A percentile compares a stretch with the other conserved stretches of the same genome.
Conservation (phyloP, 495 filamentous ascomycete species). For the Chaetomium cochliodes region DNA sequence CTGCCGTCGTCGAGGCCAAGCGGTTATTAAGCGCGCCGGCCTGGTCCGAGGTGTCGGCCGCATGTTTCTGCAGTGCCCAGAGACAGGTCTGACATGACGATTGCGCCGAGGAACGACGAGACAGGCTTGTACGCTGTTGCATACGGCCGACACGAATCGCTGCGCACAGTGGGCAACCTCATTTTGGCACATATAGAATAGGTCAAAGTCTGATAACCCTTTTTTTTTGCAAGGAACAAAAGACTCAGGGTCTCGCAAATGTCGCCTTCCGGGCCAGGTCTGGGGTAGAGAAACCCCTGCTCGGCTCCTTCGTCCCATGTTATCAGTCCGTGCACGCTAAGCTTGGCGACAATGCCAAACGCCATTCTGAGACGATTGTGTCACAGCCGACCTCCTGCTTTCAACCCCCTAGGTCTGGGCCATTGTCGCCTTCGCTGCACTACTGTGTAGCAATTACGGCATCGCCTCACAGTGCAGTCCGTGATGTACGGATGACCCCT, state of each 20-base stretch:
- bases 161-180: no score
- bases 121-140: not conserved
- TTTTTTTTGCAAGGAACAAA: not conserved
- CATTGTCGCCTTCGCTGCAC: constrained; percentile 7
- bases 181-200: no score
- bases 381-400: constrained; percentile 44
- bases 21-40: constrained; percentile 20
- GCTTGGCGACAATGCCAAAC: constrained; percentile 46
- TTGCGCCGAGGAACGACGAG: not conserved
- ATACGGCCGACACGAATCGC: not conserved
- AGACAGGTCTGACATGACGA: not conserved
- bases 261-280: constrained; percentile 12
- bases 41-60: constrained; percentile 14
- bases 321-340: constrained; percentile 21
- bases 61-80: constrained; percentile 12
- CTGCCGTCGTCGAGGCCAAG: constrained; percentile 12
- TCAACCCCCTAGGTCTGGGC: constrained; percentile 32
- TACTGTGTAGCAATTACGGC: not conserved
- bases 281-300: constrained; percentile 7
- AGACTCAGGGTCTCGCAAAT: not conserved
- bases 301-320: constrained; percentile 20
- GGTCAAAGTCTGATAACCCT: no score
- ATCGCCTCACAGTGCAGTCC: not conserved
- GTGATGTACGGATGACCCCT: constrained; percentile 23
- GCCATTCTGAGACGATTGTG: constrained; percentile 49